These are phyloP conservation scores for Paspalum vaginatum DNA, from an alignment of 176 grass and related monocot species.

Conservation along the genomic window DNA sequence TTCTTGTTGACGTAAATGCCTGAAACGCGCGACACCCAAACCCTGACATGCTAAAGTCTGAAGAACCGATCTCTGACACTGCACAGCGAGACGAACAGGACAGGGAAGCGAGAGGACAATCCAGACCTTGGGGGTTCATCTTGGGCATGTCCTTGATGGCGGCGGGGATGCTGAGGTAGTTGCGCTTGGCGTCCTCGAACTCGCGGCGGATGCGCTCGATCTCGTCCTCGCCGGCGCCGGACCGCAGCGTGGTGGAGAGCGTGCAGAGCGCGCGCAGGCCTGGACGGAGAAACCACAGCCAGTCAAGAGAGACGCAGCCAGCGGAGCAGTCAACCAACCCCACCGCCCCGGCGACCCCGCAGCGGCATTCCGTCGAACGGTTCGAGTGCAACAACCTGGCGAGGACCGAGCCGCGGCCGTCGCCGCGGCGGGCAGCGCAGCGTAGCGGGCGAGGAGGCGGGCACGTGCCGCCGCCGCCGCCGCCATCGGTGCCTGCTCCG, in stretches of 20 bases:
- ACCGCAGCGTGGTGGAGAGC: constrained; percentile 55
- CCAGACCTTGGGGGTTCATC: constrained; percentile 82
- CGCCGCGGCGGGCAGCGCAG: neutral
- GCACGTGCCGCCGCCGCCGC: neutral
- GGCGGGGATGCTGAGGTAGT: constrained; percentile 80
- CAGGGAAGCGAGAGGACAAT: neutral
- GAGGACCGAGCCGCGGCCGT: neutral
- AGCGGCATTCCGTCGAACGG: constrained; percentile 50
- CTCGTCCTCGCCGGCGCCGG: constrained; percentile 63
- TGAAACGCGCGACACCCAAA: constrained; percentile 25
- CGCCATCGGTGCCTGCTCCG: constrained; percentile 3
- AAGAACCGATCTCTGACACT: neutral
- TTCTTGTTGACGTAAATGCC: constrained; percentile 96
- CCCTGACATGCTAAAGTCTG: neutral
- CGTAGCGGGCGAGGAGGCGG: neutral
- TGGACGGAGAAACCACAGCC: neutral
- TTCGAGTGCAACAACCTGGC: constrained; percentile 19
- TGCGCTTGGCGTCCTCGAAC: constrained; percentile 84
- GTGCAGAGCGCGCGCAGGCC: constrained; percentile 20
- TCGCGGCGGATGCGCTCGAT: constrained; percentile 80
- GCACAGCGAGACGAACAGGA: neutral
- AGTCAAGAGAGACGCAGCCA: neutral
- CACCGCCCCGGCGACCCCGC: no score
- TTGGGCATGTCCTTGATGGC: constrained; percentile 86
- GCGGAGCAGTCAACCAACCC: neutral